Base-by-base conservation (phyloP, 2,329 filamentous ascomycete genomes). In the Fonsecaea erecta region DNA sequence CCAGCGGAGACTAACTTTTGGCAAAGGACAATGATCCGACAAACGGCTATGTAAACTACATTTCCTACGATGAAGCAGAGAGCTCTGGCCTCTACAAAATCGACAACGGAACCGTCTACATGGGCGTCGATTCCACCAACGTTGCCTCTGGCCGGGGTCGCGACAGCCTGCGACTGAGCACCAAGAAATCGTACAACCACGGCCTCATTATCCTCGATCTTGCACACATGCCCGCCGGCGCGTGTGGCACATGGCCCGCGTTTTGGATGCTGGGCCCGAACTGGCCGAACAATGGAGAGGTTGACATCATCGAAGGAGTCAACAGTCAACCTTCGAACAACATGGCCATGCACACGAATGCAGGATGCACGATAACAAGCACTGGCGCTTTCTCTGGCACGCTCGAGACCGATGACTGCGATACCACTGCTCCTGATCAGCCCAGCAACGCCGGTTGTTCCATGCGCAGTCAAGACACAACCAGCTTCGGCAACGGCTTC, bases 241-340 rank as follows among this genome's bases (percentile, higher is more conserved):
- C 85, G 53, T 93, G 90, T 70, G 90, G 90, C n/a, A 83, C 86
- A 24, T 92, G 90, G 90, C 90, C 90, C 60, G 87, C 89, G 11
- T 76, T 91, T 64, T 82, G 80, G 80, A 76, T 78, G 5, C 73
- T 79, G 0, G 88, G 88, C 3, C 80, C 81, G 12, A 77, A 83
- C 71, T 91, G 89, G 89, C 89, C 89, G 0, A 71, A 72, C 46
- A 79, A 78, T 2, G 88, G 88, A 48, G 89, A 91, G 77, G 89
- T 91, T 70, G 89, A 91, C 74, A 87, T 91, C 70, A 82, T 91
- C 67, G 89, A 91, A 78, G 88, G 88, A 37, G 88, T 92, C 71
- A 91, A 92, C 79, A 78, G 81, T 24, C 83, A 87, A 68, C 75
- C 79, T 2, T 77, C 81, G 61, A 86, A 90, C 75, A 77, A 81